Percentiles rank a stretch among this genome's conserved stretches.
phyloP scores from a whole-genome alignment of 371 early-diverging fungal species.

The Saksenaea oblongispora region DNA sequence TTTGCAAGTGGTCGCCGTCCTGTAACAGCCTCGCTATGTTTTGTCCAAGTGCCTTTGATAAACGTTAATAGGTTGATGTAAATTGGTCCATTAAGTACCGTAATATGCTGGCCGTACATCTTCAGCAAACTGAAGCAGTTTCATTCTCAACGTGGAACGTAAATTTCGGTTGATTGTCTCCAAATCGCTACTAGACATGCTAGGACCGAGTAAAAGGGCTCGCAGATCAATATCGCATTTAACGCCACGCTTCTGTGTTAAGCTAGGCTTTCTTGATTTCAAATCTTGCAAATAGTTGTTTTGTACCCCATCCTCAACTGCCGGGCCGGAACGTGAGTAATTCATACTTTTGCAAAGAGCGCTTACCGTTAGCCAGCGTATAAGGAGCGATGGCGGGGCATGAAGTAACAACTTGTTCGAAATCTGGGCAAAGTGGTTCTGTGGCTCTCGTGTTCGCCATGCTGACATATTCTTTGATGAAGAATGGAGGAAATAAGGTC shows the following conservation, averaged over 20 bases:
- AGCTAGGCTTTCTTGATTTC: conserved; percentile 1
- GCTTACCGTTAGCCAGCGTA: conserved; percentile 5
- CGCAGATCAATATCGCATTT: conserved; percentile 22
- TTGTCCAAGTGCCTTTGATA: conserved; percentile 74
- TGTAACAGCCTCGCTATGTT: conserved; percentile 51
- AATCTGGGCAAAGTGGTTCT: conserved; percentile 20
- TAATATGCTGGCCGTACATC: conserved; percentile 80
- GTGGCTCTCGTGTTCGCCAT: conserved; percentile 41
- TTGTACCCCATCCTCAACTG: conserved; percentile 15
- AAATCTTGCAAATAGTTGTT: conserved; percentile 13
- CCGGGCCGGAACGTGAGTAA: background rate
- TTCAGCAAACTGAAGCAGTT: conserved; percentile 72
- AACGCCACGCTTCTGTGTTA: conserved; percentile 15
- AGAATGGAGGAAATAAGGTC: conserved; percentile 68
- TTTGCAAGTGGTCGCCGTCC: conserved; percentile 65
- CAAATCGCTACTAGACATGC: conserved; percentile 19
- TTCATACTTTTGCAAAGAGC: background rate
- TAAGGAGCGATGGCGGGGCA: background rate
- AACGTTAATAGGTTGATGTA: background rate
- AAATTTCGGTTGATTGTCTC: conserved; percentile 27
- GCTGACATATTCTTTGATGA: conserved; percentile 58
- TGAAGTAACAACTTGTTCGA: conserved; percentile 21
- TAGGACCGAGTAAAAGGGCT: conserved; percentile 14
- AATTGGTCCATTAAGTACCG: conserved; percentile 45
- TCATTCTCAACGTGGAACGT: conserved; percentile 55